phyloP scores from a whole-genome alignment of 768 basidiomycete species.

The Omphalotus guepiniiformis region DNA sequence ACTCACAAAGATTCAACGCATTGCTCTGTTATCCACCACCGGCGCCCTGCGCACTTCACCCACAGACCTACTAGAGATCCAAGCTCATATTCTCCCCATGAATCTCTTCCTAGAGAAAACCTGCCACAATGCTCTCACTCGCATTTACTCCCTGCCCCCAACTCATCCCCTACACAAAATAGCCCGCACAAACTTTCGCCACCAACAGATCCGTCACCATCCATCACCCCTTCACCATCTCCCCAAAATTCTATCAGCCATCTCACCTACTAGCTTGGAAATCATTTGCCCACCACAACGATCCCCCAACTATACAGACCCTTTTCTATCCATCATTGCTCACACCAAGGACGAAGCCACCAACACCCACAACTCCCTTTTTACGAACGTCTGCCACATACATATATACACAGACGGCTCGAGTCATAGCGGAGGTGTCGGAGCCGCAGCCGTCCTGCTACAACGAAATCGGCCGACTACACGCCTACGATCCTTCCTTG shows the following conservation, averaged over 20 bases:
- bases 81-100: constrained; percentile 13
- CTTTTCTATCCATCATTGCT: neutral
- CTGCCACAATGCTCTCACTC: constrained; percentile 2
- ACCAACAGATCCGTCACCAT: constrained; percentile 4
- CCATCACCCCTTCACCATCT: constrained; percentile 15
- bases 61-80: constrained; percentile 12
- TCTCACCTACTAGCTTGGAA: neutral
- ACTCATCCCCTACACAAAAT: constrained; percentile 4
- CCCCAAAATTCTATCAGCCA: constrained; percentile 1
- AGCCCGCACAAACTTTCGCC: neutral
- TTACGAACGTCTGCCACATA: neutral
- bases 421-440: constrained; percentile 7
- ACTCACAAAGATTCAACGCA: neutral
- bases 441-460: constrained; percentile 3
- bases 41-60: constrained; percentile 10
- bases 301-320: neutral
- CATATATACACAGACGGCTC: constrained; percentile 16
- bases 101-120: constrained; percentile 4
- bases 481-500: neutral
- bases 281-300: neutral
- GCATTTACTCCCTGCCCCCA: constrained; percentile 10
- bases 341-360: constrained; percentile 1
- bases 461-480: neutral
- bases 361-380: too few species aligned
- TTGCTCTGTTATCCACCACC: constrained; percentile 1